Percentiles rank a stretch among this genome's conserved stretches.
Conservation (phyloP, 768 basidiomycete genomes). For the Suillus hirtellus region DNA sequence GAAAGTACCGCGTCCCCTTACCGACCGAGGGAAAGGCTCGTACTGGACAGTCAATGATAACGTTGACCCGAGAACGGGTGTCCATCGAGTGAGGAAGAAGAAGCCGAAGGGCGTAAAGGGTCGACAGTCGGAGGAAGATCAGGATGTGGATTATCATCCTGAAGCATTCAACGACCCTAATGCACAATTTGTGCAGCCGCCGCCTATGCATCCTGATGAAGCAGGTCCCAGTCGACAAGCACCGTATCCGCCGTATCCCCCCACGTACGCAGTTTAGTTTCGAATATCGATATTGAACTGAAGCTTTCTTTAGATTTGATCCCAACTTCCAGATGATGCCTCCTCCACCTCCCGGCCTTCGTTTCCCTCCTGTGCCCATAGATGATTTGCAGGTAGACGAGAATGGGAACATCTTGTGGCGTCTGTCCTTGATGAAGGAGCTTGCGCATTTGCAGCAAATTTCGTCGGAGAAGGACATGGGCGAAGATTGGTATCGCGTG, state of each 20-base stretch:
- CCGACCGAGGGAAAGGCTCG: slow-evolving; percentile 87
- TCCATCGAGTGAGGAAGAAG: slow-evolving; percentile 87
- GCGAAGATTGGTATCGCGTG: slow-evolving; percentile 84
- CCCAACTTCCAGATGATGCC: slow-evolving; percentile 71
- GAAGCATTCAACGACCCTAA: slow-evolving; percentile 56
- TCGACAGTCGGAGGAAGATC: slow-evolving; percentile 53
- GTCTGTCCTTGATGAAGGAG: slow-evolving; percentile 78
- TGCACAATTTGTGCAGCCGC: slow-evolving; percentile 52
- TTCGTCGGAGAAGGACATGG: slow-evolving; percentile 79
- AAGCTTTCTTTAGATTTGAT: slow-evolving; percentile 55
- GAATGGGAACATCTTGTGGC: slow-evolving; percentile 80
- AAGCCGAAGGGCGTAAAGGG: slow-evolving; percentile 61
- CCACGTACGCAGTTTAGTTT: slow-evolving; percentile 39
- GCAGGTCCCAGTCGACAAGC: slow-evolving; percentile 58
- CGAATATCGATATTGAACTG: slow-evolving; percentile 6
- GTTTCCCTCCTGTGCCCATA: slow-evolving; percentile 67
- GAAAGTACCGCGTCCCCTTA: slow-evolving; percentile 88
- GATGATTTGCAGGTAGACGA: slow-evolving; percentile 78
- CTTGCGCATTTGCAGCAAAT: slow-evolving; percentile 71
- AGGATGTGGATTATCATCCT: slow-evolving; percentile 66
- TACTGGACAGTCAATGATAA: slow-evolving; percentile 94
- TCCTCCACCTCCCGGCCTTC: slow-evolving; percentile 50
- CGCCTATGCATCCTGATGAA: slow-evolving; percentile 59
- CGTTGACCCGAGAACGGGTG: slow-evolving; percentile 86
- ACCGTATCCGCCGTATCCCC: slow-evolving; percentile 62